Evolutionary conservation across 345 rosid species (phyloP).

Genomic region (Triadica sebifera): DNA sequence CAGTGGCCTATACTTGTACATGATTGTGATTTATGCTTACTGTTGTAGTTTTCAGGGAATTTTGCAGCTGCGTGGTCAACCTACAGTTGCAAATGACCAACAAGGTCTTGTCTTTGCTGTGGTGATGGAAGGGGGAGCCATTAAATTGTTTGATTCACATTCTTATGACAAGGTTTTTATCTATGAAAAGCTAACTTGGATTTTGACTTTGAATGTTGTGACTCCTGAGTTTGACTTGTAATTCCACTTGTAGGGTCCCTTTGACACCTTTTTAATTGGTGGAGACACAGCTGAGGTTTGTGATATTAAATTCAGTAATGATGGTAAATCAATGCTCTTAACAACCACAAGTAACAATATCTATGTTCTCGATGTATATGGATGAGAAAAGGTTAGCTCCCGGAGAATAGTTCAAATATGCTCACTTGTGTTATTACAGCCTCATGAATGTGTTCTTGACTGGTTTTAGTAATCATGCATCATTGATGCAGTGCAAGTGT

Average conservation of each 20-base stretch:
- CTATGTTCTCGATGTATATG: constrained; percentile 92
- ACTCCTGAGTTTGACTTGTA: constrained; percentile 19
- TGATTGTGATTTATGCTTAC: constrained; percentile 57
- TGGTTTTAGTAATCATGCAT: background rate
- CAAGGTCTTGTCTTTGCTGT: constrained; percentile 98
- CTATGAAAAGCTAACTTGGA: background rate
- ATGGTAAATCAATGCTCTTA: constrained; percentile 93
- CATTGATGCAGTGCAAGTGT: background rate
- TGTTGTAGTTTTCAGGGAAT: constrained; percentile 75
- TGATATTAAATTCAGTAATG: constrained; percentile 94
- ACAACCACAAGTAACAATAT: constrained; percentile 82
- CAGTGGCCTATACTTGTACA: constrained; percentile 6
- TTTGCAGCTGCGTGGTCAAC: constrained; percentile 84
- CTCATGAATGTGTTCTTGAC: background rate
- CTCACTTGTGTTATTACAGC: background rate
- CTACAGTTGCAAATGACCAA: constrained; percentile 96
- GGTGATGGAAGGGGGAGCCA: constrained; percentile 99
- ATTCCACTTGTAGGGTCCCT: constrained; percentile 70
- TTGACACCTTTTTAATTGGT: constrained; percentile 93
- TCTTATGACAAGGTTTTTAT: constrained; percentile 80
- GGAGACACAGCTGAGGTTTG: constrained; percentile 97
- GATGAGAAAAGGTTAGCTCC: constrained; percentile 73
- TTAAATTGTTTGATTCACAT: constrained; percentile 92
- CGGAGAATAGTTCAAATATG: background rate
- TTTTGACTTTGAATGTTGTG: background rate